Evolutionary conservation across 805 yeast species (phyloP).

Genomic region (Pichia ethanolica): DNA sequence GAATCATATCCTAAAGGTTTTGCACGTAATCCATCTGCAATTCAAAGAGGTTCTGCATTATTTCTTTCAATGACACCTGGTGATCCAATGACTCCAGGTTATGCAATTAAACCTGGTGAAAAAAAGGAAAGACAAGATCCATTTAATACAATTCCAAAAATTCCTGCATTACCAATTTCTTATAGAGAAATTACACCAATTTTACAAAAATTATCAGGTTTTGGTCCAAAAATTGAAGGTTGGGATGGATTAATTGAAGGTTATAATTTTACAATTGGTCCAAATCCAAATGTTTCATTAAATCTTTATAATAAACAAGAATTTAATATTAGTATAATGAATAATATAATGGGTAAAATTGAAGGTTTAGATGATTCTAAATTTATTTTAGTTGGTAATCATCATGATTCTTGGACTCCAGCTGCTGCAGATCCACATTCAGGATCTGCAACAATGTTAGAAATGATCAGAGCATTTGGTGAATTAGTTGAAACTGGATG

Average conservation of each 20-base stretch:
- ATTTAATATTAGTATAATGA: slow-evolving; percentile 52
- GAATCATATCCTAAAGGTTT: slow-evolving; percentile 68
- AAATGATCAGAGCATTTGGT: slow-evolving; percentile 53
- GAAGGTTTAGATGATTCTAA: slow-evolving; percentile 47
- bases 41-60: slow-evolving; percentile 71
- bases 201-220: slow-evolving; percentile 48
- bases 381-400: slow-evolving; percentile 63
- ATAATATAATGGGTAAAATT: slow-evolving; percentile 55
- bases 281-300: slow-evolving; percentile 33
- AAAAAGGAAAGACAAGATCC: slow-evolving; percentile 46
- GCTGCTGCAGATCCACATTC: slow-evolving; percentile 78
- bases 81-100: slow-evolving; percentile 74
- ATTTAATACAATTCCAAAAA: slow-evolving; percentile 43
- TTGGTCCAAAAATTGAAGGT: slow-evolving; percentile 36
- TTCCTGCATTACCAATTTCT: slow-evolving; percentile 67
- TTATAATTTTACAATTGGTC: slow-evolving; percentile 30
- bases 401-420: slow-evolving; percentile 74
- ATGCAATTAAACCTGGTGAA: slow-evolving; percentile 51
- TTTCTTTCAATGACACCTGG: slow-evolving; percentile 59
- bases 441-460: slow-evolving; percentile 60
- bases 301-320: slow-evolving; percentile 56
- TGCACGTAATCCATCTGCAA: slow-evolving; percentile 67
- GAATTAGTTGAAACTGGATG: slow-evolving; percentile 49
- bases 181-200: slow-evolving; percentile 58
- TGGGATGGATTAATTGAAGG: slow-evolving; percentile 30